Conservation (phyloP, 1,284 basidiomycete genomes). For the Peniophora sp. region DNA sequence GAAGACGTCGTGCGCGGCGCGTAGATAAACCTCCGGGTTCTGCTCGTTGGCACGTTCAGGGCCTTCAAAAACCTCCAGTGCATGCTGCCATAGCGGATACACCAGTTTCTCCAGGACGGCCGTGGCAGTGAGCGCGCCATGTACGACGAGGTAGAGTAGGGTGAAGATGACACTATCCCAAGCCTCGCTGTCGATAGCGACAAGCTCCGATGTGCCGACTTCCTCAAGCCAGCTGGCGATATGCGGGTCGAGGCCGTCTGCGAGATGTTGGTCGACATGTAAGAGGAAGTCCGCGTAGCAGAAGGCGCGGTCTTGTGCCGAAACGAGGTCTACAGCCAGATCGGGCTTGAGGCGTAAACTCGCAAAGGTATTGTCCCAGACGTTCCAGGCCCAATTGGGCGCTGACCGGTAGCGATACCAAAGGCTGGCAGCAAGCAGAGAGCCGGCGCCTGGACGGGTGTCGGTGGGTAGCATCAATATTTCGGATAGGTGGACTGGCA, state of each 20-base stretch:
- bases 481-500: constrained; percentile 57
- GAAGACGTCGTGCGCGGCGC: constrained; percentile 55
- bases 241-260: constrained; percentile 58
- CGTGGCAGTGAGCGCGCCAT: constrained; percentile 60
- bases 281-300: constrained; percentile 63
- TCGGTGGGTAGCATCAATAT: constrained; percentile 57
- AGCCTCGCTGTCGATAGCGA: constrained; percentile 44
- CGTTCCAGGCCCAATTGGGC: constrained; percentile 65
- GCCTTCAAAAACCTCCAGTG: constrained; percentile 32
- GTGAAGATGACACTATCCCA: constrained; percentile 62
- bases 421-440: constrained; percentile 61
- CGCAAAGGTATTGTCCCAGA: constrained; percentile 72
- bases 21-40: constrained; percentile 42
- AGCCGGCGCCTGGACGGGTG: constrained; percentile 47
- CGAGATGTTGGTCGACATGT: constrained; percentile 67
- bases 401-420: constrained; percentile 75
- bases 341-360: constrained; percentile 57
- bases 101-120: constrained; percentile 65
- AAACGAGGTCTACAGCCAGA: constrained; percentile 39
- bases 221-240: constrained; percentile 64
- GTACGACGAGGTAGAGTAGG: constrained; percentile 55
- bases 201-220: constrained; percentile 52
- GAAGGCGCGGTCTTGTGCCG: constrained; percentile 42
- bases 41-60: constrained; percentile 14
- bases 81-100: constrained; percentile 64